Percentiles rank a stretch among this genome's conserved stretches.
Evolutionary conservation across 352 stramenopile genomes (phyloP).

Genomic region (Stramenopiles sp.): DNA sequence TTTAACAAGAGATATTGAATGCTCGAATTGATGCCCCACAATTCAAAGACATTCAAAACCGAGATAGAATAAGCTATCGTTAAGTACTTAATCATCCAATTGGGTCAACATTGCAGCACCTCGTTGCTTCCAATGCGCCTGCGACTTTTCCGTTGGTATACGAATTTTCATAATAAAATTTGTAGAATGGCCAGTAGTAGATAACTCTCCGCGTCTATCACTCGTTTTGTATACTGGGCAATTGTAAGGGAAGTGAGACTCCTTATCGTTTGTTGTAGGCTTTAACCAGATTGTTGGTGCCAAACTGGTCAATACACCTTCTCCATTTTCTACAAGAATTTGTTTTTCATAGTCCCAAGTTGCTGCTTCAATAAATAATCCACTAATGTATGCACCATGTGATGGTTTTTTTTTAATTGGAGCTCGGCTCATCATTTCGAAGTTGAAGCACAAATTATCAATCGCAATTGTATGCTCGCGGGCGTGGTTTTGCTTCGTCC

Average conservation of each 20-base stretch:
- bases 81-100: conserved; percentile 43
- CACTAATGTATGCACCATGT: conserved; percentile 61
- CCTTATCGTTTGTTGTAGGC: conserved; percentile 58
- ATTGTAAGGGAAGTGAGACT: conserved; percentile 66
- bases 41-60: too few species aligned
- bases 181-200: conserved; percentile 73
- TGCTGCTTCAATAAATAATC: conserved; percentile 67
- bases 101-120: conserved; percentile 79
- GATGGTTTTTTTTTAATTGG: conserved; percentile 41
- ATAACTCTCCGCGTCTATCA: conserved; percentile 60
- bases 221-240: conserved; percentile 78
- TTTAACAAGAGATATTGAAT: too few species aligned
- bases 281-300: conserved; percentile 62
- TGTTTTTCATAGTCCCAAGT: conserved; percentile 44
- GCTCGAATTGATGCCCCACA: too few species aligned
- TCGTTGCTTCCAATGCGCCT: conserved; percentile 82
- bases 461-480: conserved; percentile 67
- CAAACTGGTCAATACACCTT: conserved; percentile 52
- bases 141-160: conserved; percentile 48
- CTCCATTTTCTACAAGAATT: conserved; percentile 50
- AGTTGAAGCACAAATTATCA: conserved; percentile 50
- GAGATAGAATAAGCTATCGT: too few species aligned
- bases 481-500: conserved; percentile 73
- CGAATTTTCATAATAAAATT: conserved; percentile 85
- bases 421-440: too few species aligned